phyloP scores from a whole-genome alignment of 2,329 filamentous ascomycete genomes.

The Aspergillus pseudoglaucus region DNA sequence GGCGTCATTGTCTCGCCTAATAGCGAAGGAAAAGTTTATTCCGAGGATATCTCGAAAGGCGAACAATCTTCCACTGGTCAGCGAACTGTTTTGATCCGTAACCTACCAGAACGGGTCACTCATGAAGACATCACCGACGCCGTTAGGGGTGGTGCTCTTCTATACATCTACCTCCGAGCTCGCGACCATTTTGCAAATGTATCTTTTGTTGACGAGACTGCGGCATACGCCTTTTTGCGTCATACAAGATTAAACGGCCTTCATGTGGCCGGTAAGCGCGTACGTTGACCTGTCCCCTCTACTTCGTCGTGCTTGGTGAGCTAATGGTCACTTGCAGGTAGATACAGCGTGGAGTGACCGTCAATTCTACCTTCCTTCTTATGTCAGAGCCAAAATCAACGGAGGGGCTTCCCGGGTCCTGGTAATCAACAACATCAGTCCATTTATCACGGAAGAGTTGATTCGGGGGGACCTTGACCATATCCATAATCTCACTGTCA shows the following conservation, averaged over 20 bases:
- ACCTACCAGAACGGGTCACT: slow-evolving; percentile 56
- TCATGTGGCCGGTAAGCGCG: slow-evolving; percentile 62
- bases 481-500: slow-evolving; percentile 69
- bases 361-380: slow-evolving; percentile 59
- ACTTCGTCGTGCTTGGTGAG: background rate
- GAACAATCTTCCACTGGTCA: slow-evolving; percentile 15
- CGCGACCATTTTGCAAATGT: slow-evolving; percentile 57
- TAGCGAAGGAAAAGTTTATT: slow-evolving; percentile 21
- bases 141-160: slow-evolving; percentile 63
- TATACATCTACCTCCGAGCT: slow-evolving; percentile 60
- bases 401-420: slow-evolving; percentile 68
- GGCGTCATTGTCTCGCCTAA: slow-evolving; percentile 15
- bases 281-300: slow-evolving; percentile 35
- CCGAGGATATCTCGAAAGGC: slow-evolving; percentile 12
- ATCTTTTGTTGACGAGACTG: slow-evolving; percentile 61
- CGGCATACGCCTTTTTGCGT: slow-evolving; percentile 59
- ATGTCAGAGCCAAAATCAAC: slow-evolving; percentile 59
- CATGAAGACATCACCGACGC: slow-evolving; percentile 59
- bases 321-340: slow-evolving; percentile 44
- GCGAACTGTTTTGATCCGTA: slow-evolving; percentile 50
- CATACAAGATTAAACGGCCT: slow-evolving; percentile 60
- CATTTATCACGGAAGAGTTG: slow-evolving; percentile 53
- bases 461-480: slow-evolving; percentile 73
- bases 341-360: slow-evolving; percentile 63
- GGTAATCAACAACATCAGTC: slow-evolving; percentile 55